Evolutionary conservation across 176 grass and related monocot species (phyloP), one percentile per base, ranked within the genome.

Genomic region (Coix lacrymajobi): DNA sequence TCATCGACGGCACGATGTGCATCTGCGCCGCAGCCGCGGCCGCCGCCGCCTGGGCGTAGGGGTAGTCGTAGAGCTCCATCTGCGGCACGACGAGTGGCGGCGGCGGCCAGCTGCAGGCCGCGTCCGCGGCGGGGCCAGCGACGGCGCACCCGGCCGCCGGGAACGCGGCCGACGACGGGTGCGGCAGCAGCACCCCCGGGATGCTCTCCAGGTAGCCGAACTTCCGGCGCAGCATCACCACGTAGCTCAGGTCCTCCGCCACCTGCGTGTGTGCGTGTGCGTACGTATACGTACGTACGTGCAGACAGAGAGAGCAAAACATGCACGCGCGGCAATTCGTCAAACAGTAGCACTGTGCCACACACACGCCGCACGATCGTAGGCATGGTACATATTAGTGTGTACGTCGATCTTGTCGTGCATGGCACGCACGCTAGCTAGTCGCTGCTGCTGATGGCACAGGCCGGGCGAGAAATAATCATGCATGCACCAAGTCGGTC

Each of bases 201-300:
- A 99, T 99, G 93, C 91, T 99, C 79, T 96, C 93, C 25, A 99
- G 91, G 89, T 96, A 99, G 71, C 87, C 77, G 85, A 99, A 99
- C 82, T 94, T 96, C 56, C 89, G 89, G 20, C 97, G 97, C 71
- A 99, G 91, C 71, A 86, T 79, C 84, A 94, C 93, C 49, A 99
- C 90, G 71, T 90, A 94, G 69, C 89, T 96, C 69, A 99, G 37
- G 86, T 99, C 97, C 81, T 99, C 97, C 80, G 83, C 49, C 85
- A 94, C 89, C 97, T 92, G 83, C 64, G 29, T 11, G 10, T 0
- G 17, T 5, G 31, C 19, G 36, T 11, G 10, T 0, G 17, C 46
- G 19, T 48, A 3, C 44, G 8, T 22, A 0, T 28, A 73, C n/a
- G 15, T 1, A 37, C 49, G 31, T 58, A 41, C 39, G 48, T 20